Percentiles rank a stretch among this genome's conserved stretches.
Conservation (phyloP, 1,284 basidiomycete genomes). For the Jaminaea rosea region DNA sequence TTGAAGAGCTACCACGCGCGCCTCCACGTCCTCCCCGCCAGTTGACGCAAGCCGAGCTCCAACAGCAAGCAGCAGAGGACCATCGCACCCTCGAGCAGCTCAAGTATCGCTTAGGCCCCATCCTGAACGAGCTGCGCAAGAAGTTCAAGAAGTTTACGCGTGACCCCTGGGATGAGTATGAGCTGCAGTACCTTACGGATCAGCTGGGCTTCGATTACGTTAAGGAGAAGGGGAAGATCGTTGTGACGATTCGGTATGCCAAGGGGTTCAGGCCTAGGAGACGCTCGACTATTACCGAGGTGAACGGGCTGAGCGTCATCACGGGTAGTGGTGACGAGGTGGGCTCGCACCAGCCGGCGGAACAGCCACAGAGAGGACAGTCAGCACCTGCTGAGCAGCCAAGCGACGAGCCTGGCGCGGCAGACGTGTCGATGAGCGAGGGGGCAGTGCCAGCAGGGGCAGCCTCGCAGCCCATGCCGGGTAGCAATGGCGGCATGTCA, state of each 20-base stretch:
- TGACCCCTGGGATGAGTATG: slow-evolving; percentile 55
- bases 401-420: too few relatives aligned
- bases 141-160: slow-evolving; percentile 88
- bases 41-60: slow-evolving; percentile 73
- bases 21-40: slow-evolving; percentile 78
- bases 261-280: slow-evolving; percentile 50
- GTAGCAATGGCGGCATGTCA: too few relatives aligned
- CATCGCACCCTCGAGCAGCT: slow-evolving; percentile 69
- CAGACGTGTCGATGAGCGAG: background rate
- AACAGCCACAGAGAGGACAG: background rate
- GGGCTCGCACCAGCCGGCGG: background rate
- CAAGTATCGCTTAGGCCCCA: slow-evolving; percentile 75
- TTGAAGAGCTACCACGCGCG: slow-evolving; percentile 79
- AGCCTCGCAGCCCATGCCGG: background rate
- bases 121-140: slow-evolving; percentile 78
- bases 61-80: slow-evolving; percentile 73
- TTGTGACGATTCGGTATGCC: slow-evolving; percentile 63
- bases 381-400: too few relatives aligned
- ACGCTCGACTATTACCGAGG: too few relatives aligned
- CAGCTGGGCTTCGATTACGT: slow-evolving; percentile 37
- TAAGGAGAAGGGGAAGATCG: slow-evolving; percentile 33
- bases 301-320: too few relatives aligned
- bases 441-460: background rate
- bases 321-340: slow-evolving; percentile 3
- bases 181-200: slow-evolving; percentile 45